Conservation (phyloP, 768 basidiomycete species). For the Auriscalpium microsporum region DNA sequence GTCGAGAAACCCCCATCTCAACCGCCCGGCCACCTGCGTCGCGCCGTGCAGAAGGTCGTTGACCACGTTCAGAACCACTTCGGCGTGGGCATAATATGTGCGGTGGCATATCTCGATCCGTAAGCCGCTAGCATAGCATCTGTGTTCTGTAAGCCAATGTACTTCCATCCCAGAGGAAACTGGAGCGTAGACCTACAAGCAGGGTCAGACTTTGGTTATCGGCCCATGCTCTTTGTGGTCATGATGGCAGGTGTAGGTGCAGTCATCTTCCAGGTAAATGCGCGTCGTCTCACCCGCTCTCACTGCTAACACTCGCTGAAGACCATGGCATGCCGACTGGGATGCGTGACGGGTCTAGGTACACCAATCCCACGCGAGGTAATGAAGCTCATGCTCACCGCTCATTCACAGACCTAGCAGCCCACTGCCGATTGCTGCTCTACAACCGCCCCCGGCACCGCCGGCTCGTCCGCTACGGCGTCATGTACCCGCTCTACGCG, state of each 20-base stretch:
- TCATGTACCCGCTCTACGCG: conserved; percentile 39
- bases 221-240: conserved; percentile 69
- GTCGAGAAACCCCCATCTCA: neutral
- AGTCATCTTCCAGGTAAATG: conserved; percentile 66
- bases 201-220: conserved; percentile 79
- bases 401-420: conserved; percentile 30
- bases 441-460: conserved; percentile 34
- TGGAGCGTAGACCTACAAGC: conserved; percentile 90
- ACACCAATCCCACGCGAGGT: conserved; percentile 14
- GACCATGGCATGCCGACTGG: conserved; percentile 74
- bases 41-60: conserved; percentile 8
- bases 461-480: conserved; percentile 27
- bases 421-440: conserved; percentile 40
- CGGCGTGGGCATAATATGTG: conserved; percentile 80
- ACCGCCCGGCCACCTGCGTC: neutral
- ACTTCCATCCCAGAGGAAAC: conserved; percentile 50
- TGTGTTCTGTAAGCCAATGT: neutral
- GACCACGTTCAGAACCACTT: conserved; percentile 54
- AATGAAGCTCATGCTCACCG: neutral
- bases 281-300: neutral
- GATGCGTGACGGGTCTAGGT: conserved; percentile 78
- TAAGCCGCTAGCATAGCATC: conserved; percentile 27
- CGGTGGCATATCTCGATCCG: conserved; percentile 88
- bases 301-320: conserved; percentile 19
- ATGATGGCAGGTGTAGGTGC: conserved; percentile 78